Percentiles rank a stretch among this genome's conserved stretches.
Evolutionary conservation across 345 rosid species (phyloP).

Genomic region (Boechera stricta): DNA sequence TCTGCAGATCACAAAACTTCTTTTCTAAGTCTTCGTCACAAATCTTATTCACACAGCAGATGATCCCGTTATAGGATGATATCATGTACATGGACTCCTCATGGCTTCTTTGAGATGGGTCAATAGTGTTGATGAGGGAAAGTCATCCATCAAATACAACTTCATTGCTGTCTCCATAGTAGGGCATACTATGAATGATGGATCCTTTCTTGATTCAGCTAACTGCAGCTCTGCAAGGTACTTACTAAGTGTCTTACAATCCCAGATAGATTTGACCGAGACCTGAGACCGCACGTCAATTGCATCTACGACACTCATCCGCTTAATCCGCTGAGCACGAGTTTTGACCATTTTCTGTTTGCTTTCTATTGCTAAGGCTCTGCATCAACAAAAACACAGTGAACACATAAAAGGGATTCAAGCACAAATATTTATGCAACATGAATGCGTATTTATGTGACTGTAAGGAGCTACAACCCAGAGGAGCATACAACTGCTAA

Average conservation of each 20-base stretch:
- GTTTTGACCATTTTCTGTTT: slow-evolving; percentile 41
- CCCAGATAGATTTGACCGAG: too few relatives aligned
- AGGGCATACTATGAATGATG: slow-evolving; percentile 20
- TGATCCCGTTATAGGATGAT: slow-evolving; percentile 30
- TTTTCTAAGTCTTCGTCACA: background rate
- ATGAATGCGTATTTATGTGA: slow-evolving; percentile 5
- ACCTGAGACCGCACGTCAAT: slow-evolving; percentile 24
- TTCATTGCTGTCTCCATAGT: background rate
- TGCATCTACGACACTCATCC: slow-evolving; percentile 21
- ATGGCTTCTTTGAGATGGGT: background rate
- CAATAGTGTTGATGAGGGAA: background rate
- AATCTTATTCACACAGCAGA: slow-evolving; percentile 6
- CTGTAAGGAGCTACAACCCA: background rate
- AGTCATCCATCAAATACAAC: slow-evolving; percentile 9
- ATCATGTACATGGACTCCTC: slow-evolving; percentile 11
- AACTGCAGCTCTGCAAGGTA: slow-evolving; percentile 26
- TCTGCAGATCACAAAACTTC: slow-evolving; percentile 36
- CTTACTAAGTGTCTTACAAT: background rate
- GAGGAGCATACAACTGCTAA: slow-evolving; percentile 15
- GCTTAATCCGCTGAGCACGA: background rate
- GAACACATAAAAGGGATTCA: slow-evolving; percentile 18
- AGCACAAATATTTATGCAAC: slow-evolving; percentile 6
- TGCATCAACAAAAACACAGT: slow-evolving; percentile 27
- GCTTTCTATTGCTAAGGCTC: slow-evolving; percentile 21
- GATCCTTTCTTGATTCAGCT: slow-evolving; percentile 25